phyloP scores from a whole-genome alignment of 78 protist species.

The Chrysochromulina tobinii region DNA sequence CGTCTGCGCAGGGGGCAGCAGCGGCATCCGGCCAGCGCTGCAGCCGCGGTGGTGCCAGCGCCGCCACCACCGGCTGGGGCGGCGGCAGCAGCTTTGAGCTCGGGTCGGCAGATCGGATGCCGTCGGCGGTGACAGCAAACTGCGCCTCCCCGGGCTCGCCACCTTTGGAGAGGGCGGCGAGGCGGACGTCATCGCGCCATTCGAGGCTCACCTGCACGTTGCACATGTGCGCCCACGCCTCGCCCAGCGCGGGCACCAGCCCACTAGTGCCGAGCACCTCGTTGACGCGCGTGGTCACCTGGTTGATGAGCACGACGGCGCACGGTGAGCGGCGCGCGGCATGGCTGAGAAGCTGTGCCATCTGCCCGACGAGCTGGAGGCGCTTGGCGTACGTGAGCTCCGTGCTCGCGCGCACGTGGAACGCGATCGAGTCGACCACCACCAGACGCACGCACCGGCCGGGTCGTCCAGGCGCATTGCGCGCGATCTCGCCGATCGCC shows the following conservation, averaged over 20 bases:
- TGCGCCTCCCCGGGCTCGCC: neutral
- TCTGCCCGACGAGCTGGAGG: neutral
- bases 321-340: neutral
- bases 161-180: neutral
- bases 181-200: neutral
- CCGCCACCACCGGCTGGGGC: no score
- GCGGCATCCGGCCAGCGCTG: no score
- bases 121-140: neutral
- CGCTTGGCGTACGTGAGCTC: neutral
- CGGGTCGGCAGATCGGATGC: neutral
- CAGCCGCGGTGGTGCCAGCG: no score
- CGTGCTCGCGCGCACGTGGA: constrained; percentile 47
- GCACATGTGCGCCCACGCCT: constrained; percentile 12
- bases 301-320: constrained; percentile 33
- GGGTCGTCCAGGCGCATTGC: neutral
- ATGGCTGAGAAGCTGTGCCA: neutral
- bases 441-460: neutral
- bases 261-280: no score
- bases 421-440: constrained; percentile 58
- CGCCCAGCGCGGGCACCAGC: neutral
- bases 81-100: no score
- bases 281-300: neutral
- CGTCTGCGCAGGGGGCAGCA: no score
- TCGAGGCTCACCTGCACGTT: neutral
- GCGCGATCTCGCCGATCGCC: neutral